Conservation (phyloP, 192 early-diverging fungal species). For the Coemansia pectinata region DNA sequence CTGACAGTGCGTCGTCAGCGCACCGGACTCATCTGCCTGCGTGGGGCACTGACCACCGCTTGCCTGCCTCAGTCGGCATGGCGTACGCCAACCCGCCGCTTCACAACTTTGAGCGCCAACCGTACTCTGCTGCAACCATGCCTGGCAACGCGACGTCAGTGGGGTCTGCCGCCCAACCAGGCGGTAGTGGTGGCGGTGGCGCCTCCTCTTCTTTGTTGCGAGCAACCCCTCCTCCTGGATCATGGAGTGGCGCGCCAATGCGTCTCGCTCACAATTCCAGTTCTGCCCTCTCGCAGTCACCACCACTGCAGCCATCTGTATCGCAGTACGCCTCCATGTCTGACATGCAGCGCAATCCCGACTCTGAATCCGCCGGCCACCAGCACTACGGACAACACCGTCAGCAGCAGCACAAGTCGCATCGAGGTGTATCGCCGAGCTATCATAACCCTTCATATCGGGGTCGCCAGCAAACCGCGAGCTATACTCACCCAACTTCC, state of each 20-base stretch:
- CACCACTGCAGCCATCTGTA: slow-evolving; percentile 15
- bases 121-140: slow-evolving; percentile 11
- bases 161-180: slow-evolving; percentile 4
- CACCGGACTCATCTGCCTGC: slow-evolving; percentile 13
- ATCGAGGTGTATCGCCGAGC: slow-evolving; percentile 5
- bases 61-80: slow-evolving; percentile 12
- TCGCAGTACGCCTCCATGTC: slow-evolving; percentile 8
- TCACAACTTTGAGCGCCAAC: slow-evolving; percentile 19
- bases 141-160: not conserved
- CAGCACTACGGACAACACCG: slow-evolving; percentile 14
- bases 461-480: slow-evolving; percentile 5
- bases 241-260: slow-evolving; percentile 10
- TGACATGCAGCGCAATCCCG: slow-evolving; percentile 10
- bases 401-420: slow-evolving; percentile 16
- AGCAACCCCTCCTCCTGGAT: slow-evolving; percentile 4
- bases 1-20: slow-evolving; percentile 4
- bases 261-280: slow-evolving; percentile 1
- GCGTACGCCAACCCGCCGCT: slow-evolving; percentile 13
- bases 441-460: not conserved
- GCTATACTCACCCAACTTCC: slow-evolving; percentile 7
- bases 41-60: slow-evolving; percentile 28
- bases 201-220: not conserved
- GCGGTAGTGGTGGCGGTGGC: not conserved
- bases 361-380: slow-evolving; percentile 3
- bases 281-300: slow-evolving; percentile 28